These are phyloP conservation scores for Neurospora sp. DNA, from an alignment of 495 filamentous ascomycete genomes.

Conservation along the genomic window DNA sequence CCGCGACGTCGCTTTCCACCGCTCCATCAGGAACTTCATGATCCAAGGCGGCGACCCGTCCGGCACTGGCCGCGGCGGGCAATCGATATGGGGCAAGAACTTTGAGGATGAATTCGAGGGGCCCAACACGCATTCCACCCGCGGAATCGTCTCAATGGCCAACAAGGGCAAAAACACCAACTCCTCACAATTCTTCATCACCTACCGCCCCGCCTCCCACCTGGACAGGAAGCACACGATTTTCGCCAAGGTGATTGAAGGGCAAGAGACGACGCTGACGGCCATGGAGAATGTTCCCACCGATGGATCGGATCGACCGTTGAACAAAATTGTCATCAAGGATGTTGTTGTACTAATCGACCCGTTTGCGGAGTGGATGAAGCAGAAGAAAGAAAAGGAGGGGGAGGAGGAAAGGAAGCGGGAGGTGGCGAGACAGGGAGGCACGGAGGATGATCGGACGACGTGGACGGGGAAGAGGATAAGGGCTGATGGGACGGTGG, in stretches of 20 bases:
- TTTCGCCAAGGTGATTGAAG: conserved; percentile 76
- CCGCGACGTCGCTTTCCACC: conserved; percentile 69
- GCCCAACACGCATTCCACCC: conserved; percentile 63
- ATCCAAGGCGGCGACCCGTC: conserved; percentile 94
- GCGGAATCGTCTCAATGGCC: conserved; percentile 79
- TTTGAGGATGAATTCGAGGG: conserved; percentile 93
- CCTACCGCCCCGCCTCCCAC: conserved; percentile 71
- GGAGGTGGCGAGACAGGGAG: conserved; percentile 37
- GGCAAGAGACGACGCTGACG: conserved; percentile 50
- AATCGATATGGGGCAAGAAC: conserved; percentile 78
- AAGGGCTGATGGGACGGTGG: conserved; percentile 45
- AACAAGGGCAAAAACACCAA: conserved; percentile 99
- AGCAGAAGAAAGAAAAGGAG: conserved; percentile 47
- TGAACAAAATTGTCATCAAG: conserved; percentile 65
- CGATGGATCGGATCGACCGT: conserved; percentile 57
- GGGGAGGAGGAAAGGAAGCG: conserved; percentile 40
- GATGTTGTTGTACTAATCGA: conserved; percentile 85
- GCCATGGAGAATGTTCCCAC: conserved; percentile 63
- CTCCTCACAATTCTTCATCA: conserved; percentile 90
- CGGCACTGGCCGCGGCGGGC: conserved; percentile 79
- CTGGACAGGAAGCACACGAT: conserved; percentile 95
- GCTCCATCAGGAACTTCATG: conserved; percentile 94
- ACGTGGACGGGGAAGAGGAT: conserved; percentile 91
- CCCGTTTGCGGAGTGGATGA: conserved; percentile 86
- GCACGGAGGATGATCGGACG: conserved; percentile 68